Percentiles rank a stretch among this genome's conserved stretches.
Conservation (phyloP, 2,329 filamentous ascomycete species). For the Cercospora brassicicola region DNA sequence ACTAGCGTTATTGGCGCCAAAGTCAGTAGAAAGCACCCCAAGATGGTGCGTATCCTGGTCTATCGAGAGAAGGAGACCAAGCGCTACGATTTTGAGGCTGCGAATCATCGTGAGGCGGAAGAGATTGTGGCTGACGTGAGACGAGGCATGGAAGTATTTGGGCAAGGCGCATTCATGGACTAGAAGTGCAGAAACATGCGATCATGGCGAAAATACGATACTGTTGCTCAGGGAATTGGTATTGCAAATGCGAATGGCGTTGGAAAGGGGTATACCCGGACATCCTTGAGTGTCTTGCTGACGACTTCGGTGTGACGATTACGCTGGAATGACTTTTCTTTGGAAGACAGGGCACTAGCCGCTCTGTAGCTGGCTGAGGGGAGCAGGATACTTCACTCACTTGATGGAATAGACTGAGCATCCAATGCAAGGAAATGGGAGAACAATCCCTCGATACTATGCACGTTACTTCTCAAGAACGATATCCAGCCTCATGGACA, state of each 20-base stretch:
- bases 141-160: constrained; percentile 31
- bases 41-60: constrained; percentile 76
- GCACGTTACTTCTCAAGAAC: background rate
- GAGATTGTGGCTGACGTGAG: constrained; percentile 78
- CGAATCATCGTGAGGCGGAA: constrained; percentile 67
- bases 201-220: background rate
- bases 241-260: background rate
- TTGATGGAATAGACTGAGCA: background rate
- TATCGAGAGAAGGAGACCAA: constrained; percentile 74
- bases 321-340: background rate
- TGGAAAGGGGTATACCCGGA: constrained; percentile 7
- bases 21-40: constrained; percentile 74
- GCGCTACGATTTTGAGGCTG: constrained; percentile 82
- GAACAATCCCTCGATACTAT: background rate
- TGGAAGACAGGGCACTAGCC: background rate
- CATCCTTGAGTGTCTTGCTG: background rate
- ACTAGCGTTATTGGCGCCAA: constrained; percentile 80
- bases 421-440: background rate
- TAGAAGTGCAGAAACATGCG: constrained; percentile 7
- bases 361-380: background rate
- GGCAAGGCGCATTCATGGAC: constrained; percentile 12
- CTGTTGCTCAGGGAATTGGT: background rate
- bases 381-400: background rate
- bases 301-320: background rate
- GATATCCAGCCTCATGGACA: background rate